These are phyloP conservation scores for Bacterosira constricta DNA, from an alignment of 108 stramenopile genomes.

Conservation along the genomic window DNA sequence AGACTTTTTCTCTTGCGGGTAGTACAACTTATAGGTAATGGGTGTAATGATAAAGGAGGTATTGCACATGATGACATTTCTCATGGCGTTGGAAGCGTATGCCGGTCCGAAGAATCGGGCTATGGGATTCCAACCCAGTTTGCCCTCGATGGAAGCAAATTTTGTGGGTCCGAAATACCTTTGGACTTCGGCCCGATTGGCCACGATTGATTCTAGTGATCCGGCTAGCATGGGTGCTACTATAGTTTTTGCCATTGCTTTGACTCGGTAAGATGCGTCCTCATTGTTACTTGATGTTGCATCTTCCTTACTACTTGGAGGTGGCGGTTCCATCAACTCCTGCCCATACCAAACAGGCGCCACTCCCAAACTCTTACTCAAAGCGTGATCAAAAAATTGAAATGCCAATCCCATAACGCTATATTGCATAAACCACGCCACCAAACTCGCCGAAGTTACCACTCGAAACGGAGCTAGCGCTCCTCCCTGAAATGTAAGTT, in stretches of 20 bases:
- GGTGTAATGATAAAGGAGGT: slow-evolving; percentile 73
- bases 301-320: not conserved
- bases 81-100: slow-evolving; percentile 42
- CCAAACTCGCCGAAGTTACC: slow-evolving; percentile 64
- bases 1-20: slow-evolving; percentile 73
- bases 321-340: slow-evolving; percentile 63
- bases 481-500: slow-evolving; percentile 62
- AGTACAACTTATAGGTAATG: slow-evolving; percentile 68
- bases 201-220: slow-evolving; percentile 58
- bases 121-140: slow-evolving; percentile 35
- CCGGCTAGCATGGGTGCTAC: slow-evolving; percentile 61
- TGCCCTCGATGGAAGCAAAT: slow-evolving; percentile 53
- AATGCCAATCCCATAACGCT: slow-evolving; percentile 75
- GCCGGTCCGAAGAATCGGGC: slow-evolving; percentile 45
- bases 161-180: slow-evolving; percentile 62
- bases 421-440: slow-evolving; percentile 83
- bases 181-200: slow-evolving; percentile 81
- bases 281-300: not conserved
- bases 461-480: slow-evolving; percentile 67
- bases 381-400: slow-evolving; percentile 62
- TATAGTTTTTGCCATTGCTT: slow-evolving; percentile 42
- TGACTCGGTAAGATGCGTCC: slow-evolving; percentile 22
- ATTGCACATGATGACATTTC: slow-evolving; percentile 70
- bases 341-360: slow-evolving; percentile 63
- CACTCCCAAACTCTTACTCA: slow-evolving; percentile 54